Conservation (phyloP, 176 grass and related monocot genomes). For the Coix lacrymajobi region DNA sequence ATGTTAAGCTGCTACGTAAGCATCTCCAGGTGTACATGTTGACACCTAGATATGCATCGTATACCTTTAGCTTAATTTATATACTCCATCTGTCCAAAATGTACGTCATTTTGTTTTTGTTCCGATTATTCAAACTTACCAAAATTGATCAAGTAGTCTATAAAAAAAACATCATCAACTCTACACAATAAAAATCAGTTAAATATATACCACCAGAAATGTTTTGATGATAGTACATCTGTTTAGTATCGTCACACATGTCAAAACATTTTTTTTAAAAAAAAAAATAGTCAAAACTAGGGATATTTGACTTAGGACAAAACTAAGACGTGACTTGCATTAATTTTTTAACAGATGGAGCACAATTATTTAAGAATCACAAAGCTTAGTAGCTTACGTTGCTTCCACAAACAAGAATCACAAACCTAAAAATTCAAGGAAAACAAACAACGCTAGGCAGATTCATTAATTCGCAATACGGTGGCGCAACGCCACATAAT, state of each 20-base stretch:
- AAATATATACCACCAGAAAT: too few species aligned
- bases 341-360: too few species aligned
- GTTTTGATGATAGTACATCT: too few species aligned
- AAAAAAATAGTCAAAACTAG: too few species aligned
- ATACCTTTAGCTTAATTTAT: not conserved
- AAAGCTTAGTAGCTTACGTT: not conserved
- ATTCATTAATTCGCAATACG: not conserved
- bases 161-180: too few species aligned
- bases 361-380: not conserved
- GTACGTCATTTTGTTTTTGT: too few species aligned
- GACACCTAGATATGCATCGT: not conserved
- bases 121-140: not conserved
- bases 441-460: not conserved
- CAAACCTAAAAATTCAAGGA: not conserved
- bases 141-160: too few species aligned
- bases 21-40: not conserved
- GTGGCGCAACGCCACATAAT: constrained; percentile 14
- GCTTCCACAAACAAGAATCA: not conserved
- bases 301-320: too few species aligned
- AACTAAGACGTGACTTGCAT: too few species aligned
- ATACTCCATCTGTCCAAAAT: not conserved
- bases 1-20: not conserved
- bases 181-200: too few species aligned
- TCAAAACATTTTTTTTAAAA: too few species aligned
- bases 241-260: too few species aligned